These are phyloP conservation scores for Apiotrichum montevideense DNA, from an alignment of 1,284 basidiomycete species.

Conservation along the genomic window DNA sequence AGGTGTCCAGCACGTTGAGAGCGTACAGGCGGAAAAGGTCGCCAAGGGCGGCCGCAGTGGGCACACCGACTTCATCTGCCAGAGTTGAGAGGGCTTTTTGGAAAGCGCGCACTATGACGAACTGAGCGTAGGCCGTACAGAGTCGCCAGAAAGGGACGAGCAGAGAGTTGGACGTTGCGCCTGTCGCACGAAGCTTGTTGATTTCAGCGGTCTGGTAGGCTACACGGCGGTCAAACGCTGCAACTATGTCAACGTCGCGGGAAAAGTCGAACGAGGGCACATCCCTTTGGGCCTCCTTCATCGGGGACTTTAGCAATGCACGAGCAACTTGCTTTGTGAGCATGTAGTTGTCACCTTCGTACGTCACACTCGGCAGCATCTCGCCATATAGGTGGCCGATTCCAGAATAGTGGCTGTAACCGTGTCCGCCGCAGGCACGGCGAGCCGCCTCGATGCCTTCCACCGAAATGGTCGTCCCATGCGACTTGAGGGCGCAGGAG, in stretches of 20 bases:
- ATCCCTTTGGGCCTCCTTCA: conserved; percentile 49
- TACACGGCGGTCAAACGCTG: conserved; percentile 48
- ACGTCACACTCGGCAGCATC: conserved; percentile 52
- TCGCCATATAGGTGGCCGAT: conserved; percentile 53
- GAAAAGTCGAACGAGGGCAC: conserved; percentile 52
- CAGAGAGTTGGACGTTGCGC: conserved; percentile 30
- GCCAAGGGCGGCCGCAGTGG: conserved; percentile 2
- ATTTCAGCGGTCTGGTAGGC: conserved; percentile 37
- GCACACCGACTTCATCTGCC: not conserved
- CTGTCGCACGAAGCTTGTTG: conserved; percentile 39
- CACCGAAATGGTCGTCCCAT: conserved; percentile 49
- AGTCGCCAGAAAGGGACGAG: conserved; percentile 17
- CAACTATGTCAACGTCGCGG: conserved; percentile 52
- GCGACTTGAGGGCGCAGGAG: conserved; percentile 10
- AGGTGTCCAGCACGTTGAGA: conserved; percentile 46
- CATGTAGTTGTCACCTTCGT: conserved; percentile 56
- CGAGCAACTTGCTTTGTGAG: conserved; percentile 52
- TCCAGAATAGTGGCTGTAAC: conserved; percentile 54
- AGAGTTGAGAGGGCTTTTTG: not conserved
- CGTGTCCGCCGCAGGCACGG: conserved; percentile 54
- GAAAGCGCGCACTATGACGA: conserved; percentile 6
- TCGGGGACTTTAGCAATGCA: conserved; percentile 51
- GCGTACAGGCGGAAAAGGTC: conserved; percentile 49
- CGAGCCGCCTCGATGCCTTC: conserved; percentile 52
- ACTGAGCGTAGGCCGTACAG: conserved; percentile 11